phyloP scores from a whole-genome alignment of 2,329 filamentous ascomycete species.

The Diaporthe ampelina region DNA sequence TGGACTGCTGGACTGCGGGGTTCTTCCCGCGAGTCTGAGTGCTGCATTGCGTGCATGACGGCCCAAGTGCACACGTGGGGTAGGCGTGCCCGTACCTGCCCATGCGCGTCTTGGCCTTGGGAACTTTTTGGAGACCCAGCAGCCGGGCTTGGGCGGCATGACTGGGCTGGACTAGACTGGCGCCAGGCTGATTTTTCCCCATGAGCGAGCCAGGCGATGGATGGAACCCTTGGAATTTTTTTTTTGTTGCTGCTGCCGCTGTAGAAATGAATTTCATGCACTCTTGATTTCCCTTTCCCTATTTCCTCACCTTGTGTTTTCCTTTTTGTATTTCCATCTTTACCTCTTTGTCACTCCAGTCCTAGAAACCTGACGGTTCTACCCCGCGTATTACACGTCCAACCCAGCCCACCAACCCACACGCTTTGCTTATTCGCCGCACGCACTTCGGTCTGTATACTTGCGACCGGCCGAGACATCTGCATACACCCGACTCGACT shows the following conservation, averaged over 20 bases:
- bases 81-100: background rate
- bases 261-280: background rate
- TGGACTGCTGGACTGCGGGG: slow-evolving; percentile 4
- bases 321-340: background rate
- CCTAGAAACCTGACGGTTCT: background rate
- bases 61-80: slow-evolving; percentile 12
- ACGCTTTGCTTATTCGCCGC: slow-evolving; percentile 26
- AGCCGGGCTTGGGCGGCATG: background rate
- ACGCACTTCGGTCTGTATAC: slow-evolving; percentile 5
- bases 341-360: background rate
- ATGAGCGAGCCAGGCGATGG: slow-evolving; percentile 1
- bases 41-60: slow-evolving; percentile 13
- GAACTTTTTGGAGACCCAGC: background rate
- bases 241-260: slow-evolving; percentile 1
- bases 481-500: slow-evolving; percentile 16
- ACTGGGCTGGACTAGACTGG: slow-evolving; percentile 18
- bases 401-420: background rate
- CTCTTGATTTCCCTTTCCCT: background rate
- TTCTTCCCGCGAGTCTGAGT: background rate
- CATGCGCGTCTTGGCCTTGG: background rate
- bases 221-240: slow-evolving; percentile 31
- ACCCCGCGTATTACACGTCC: background rate
- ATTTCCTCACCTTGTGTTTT: background rate
- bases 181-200: slow-evolving; percentile 31
- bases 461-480: slow-evolving; percentile 38